Percentiles rank a stretch among this genome's conserved stretches.
Conservation (phyloP, 371 early-diverging fungal species). For the Blakeslea trispora region DNA sequence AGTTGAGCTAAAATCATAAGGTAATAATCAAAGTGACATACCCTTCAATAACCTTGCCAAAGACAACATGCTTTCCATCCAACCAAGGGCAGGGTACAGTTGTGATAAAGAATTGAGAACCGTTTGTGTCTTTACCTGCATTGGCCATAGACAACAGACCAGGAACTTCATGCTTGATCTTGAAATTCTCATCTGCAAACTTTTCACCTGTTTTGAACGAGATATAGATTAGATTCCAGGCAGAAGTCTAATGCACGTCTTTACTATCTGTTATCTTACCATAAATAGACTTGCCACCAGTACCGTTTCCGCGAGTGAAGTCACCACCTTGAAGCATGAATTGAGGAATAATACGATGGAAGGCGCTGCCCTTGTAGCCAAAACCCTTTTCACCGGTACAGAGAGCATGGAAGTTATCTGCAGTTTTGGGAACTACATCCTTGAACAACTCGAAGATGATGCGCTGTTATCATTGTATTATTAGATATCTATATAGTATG, state of each 20-base stretch:
- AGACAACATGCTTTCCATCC: slow-evolving; percentile 99
- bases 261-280: slow-evolving; percentile 50
- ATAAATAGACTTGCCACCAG: slow-evolving; percentile 97
- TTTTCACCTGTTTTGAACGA: slow-evolving; percentile 40
- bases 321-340: slow-evolving; percentile 99
- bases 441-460: slow-evolving; percentile 67
- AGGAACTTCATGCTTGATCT: slow-evolving; percentile 87
- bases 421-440: slow-evolving; percentile 94
- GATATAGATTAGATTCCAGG: too few species aligned
- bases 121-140: slow-evolving; percentile 93
- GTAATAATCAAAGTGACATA: slow-evolving; percentile 16
- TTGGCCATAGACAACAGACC: slow-evolving; percentile 97
- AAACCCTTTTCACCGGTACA: slow-evolving; percentile 76
- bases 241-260: too few species aligned
- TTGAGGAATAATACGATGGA: slow-evolving; percentile 92
- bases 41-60: slow-evolving; percentile 90
- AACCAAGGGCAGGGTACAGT: slow-evolving; percentile 86
- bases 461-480: slow-evolving; percentile 16
- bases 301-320: slow-evolving; percentile 92
- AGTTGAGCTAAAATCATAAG: neutral
- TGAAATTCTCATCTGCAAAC: slow-evolving; percentile 99
- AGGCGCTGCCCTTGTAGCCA: slow-evolving; percentile 83
- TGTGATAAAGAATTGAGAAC: slow-evolving; percentile 98
- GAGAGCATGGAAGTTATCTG: slow-evolving; percentile 94
- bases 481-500: slow-evolving; percentile 21